Percentiles rank a stretch among this genome's conserved stretches.
Evolutionary conservation across 768 basidiomycete genomes (phyloP).

Genomic region (Gyrodon lividus): DNA sequence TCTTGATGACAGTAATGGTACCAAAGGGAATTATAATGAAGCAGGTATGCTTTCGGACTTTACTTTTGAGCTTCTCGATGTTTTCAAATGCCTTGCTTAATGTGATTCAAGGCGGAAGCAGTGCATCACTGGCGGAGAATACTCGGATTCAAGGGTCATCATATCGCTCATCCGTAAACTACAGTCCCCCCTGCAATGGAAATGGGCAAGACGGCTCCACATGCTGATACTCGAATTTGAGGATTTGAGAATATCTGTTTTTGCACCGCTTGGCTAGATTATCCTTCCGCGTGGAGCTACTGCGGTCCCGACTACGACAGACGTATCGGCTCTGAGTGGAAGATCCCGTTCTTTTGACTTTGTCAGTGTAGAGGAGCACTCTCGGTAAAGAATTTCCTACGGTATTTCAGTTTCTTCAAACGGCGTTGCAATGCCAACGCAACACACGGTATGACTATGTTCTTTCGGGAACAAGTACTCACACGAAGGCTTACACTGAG

Average conservation of each 20-base stretch:
- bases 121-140: background rate
- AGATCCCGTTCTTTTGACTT: too few species aligned
- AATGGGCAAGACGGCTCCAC: background rate
- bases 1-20: slow-evolving; percentile 39
- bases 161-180: background rate
- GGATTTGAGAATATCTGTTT: background rate
- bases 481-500: too few species aligned
- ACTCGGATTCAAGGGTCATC: background rate
- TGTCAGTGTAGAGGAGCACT: too few species aligned
- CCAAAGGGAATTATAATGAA: background rate
- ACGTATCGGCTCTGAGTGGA: too few species aligned
- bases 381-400: too few species aligned
- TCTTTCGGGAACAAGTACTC: too few species aligned
- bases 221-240: background rate
- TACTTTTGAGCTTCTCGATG: slow-evolving; percentile 3
- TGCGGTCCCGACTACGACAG: background rate
- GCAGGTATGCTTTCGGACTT: background rate
- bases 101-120: background rate
- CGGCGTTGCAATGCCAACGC: too few species aligned
- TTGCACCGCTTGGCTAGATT: background rate
- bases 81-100: background rate
- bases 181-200: background rate
- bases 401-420: too few species aligned
- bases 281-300: background rate
- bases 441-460: too few species aligned